Evolutionary conservation across 495 filamentous ascomycete species (phyloP).

Genomic region (Penicillium crystallinum): DNA sequence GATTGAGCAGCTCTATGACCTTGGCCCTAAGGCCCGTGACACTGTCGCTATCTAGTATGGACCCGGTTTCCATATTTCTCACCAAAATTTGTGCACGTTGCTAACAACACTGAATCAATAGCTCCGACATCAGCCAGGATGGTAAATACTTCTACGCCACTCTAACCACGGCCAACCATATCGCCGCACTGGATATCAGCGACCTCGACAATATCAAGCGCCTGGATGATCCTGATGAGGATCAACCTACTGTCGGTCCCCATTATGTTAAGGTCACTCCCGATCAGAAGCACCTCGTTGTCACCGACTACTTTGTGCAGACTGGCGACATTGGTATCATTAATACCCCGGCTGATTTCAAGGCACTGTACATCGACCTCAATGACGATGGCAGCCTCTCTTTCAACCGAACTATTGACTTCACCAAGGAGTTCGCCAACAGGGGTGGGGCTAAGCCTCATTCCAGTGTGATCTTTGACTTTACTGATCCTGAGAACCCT

Average conservation of each 20-base stretch:
- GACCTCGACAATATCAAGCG: constrained; percentile 55
- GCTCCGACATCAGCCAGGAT: constrained; percentile 54
- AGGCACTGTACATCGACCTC: constrained; percentile 58
- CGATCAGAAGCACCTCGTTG: constrained; percentile 57
- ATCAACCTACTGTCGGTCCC: constrained; percentile 55
- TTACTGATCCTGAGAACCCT: constrained; percentile 47
- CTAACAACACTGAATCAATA: constrained; percentile 11
- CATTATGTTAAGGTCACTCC: constrained; percentile 63
- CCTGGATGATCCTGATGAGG: constrained; percentile 54
- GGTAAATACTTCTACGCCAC: constrained; percentile 57
- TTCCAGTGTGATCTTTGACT: constrained; percentile 54
- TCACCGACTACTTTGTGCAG: constrained; percentile 64
- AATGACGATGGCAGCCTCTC: constrained; percentile 46
- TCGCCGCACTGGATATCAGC: constrained; percentile 59
- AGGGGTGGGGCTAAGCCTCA: constrained; percentile 57
- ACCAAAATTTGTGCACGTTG: neutral
- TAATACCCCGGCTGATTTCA: constrained; percentile 60
- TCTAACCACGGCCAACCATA: constrained; percentile 57
- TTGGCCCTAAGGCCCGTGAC: constrained; percentile 52
- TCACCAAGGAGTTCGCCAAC: constrained; percentile 45
- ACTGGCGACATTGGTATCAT: constrained; percentile 56
- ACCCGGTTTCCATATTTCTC: no score
- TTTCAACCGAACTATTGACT: constrained; percentile 58
- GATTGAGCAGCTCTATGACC: constrained; percentile 53
- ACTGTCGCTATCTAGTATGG: constrained; percentile 53